Conservation (phyloP, 2,329 filamentous ascomycete genomes). For the Aspergillus latus region DNA sequence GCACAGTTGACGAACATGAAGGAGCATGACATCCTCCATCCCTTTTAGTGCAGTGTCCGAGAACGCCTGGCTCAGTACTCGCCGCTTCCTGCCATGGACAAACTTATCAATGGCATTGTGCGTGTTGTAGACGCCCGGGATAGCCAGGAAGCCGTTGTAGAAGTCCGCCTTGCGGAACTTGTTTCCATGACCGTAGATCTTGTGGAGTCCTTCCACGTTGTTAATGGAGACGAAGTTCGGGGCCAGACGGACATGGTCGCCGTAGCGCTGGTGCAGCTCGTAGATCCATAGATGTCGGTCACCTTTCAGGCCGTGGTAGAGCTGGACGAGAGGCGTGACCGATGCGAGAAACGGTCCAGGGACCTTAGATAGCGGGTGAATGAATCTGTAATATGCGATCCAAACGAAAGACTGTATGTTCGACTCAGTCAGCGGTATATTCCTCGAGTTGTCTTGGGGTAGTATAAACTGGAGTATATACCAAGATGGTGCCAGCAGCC, state of each 20-base stretch:
- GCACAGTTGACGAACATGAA: conserved; percentile 66
- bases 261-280: conserved; percentile 69
- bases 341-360: conserved; percentile 33
- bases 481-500: neutral
- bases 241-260: conserved; percentile 68
- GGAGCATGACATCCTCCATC: conserved; percentile 66
- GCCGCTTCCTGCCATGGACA: conserved; percentile 68
- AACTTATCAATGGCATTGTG: conserved; percentile 70
- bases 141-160: conserved; percentile 71
- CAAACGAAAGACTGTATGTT: conserved; percentile 20
- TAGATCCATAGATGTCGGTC: conserved; percentile 73
- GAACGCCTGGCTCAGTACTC: conserved; percentile 71
- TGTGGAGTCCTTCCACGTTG: conserved; percentile 58
- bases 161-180: conserved; percentile 62
- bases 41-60: conserved; percentile 65
- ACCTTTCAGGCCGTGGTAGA: conserved; percentile 73
- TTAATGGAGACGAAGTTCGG: conserved; percentile 79
- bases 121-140: conserved; percentile 64
- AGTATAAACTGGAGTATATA: neutral
- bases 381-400: conserved; percentile 35
- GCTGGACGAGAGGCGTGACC: conserved; percentile 53
- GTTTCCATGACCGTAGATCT: conserved; percentile 45
- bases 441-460: conserved; percentile 23
- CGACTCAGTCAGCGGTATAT: neutral
- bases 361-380: conserved; percentile 36